Evolutionary conservation across 306 rosid genomes (phyloP), one percentile per base, ranked within the genome.

Genomic region (Rubus parviflorus): DNA sequence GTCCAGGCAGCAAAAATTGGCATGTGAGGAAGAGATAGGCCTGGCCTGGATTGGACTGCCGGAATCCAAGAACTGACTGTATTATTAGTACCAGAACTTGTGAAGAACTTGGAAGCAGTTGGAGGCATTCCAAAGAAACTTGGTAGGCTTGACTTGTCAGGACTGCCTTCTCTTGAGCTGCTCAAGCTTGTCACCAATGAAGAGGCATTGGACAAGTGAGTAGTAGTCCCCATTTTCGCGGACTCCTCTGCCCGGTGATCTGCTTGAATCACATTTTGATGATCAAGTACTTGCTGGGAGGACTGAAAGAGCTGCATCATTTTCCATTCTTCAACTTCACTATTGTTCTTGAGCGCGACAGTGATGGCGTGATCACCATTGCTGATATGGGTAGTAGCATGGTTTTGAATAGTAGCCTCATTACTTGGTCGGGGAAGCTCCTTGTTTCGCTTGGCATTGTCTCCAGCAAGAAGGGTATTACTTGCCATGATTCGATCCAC

Each of bases 1-100:
- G 88, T 84, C 97, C 96, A 93, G 56, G 97, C 84, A 69, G 95
- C 89, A 80, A 89, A 91, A 84, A 93, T 83, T 65, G 92, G 98
- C 85, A 88, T 75, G 68, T 89, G 95, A 78, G 95, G 86, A 84
- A 86, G 70, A 40, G 94, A 76, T 54, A 86, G 79, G 0, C 83
- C 79, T 19, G 90, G 83, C 87, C 92, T 87, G 65, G 83, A 72
- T 79, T 85, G 92, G 12, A 70, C 60, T 58, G 93, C 80, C 35
- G 97, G 92, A 19, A 81, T 81, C 97, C 97, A 92, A 51, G 91
- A 81, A 68, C 75, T 86, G 66, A 77, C 35, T 42, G 83, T 82
- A 64, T 84, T 82, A 40, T 64, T 64, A 37, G 20, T 37, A 66
- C 83, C 75, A 48, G 90, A 82, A 81, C 74, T 72, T 51, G 74